Percentiles rank a stretch among this genome's conserved stretches.
These are phyloP conservation scores for Pleurotus djamor DNA, from an alignment of 768 basidiomycete species.

Conservation along the genomic window DNA sequence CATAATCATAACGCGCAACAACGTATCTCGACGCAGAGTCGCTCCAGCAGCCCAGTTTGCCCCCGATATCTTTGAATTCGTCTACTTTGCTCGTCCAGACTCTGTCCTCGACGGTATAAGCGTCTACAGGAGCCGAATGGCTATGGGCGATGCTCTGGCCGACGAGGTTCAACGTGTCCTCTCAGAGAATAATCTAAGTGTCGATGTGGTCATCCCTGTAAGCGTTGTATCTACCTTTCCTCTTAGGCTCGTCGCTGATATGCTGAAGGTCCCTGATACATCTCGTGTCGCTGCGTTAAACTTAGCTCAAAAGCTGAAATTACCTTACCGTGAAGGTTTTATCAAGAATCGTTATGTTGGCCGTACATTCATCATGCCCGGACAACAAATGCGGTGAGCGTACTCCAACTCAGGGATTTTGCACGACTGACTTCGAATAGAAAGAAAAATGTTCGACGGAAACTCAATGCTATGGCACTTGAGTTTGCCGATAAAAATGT, in stretches of 20 bases:
- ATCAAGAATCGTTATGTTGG: slow-evolving; percentile 99
- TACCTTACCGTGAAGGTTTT: slow-evolving; percentile 98
- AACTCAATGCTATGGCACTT: slow-evolving; percentile 97
- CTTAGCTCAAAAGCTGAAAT: slow-evolving; percentile 81
- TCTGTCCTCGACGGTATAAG: slow-evolving; percentile 97
- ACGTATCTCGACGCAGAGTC: slow-evolving; percentile 75
- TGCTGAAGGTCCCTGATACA: slow-evolving; percentile 84
- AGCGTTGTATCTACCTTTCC: slow-evolving; percentile 16
- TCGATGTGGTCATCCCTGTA: slow-evolving; percentile 97
- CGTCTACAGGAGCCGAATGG: slow-evolving; percentile 97
- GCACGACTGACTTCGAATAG: slow-evolving; percentile 32
- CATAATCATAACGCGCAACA: slow-evolving; percentile 86
- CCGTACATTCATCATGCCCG: slow-evolving; percentile 99
- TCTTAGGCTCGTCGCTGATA: neutral
- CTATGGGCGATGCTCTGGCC: slow-evolving; percentile 96
- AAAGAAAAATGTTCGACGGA: slow-evolving; percentile 90
- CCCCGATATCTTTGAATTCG: slow-evolving; percentile 98
- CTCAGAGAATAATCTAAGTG: slow-evolving; percentile 57
- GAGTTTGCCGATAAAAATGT: slow-evolving; percentile 94
- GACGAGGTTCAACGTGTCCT: slow-evolving; percentile 81
- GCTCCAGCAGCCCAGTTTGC: slow-evolving; percentile 74
- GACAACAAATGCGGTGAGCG: slow-evolving; percentile 85
- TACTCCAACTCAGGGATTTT: neutral
- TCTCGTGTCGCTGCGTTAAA: slow-evolving; percentile 95
- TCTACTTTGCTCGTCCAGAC: slow-evolving; percentile 98